Evolutionary conservation across 306 rosid species (phyloP), one percentile per base, ranked within the genome.

Genomic region (Dryas drummondii): DNA sequence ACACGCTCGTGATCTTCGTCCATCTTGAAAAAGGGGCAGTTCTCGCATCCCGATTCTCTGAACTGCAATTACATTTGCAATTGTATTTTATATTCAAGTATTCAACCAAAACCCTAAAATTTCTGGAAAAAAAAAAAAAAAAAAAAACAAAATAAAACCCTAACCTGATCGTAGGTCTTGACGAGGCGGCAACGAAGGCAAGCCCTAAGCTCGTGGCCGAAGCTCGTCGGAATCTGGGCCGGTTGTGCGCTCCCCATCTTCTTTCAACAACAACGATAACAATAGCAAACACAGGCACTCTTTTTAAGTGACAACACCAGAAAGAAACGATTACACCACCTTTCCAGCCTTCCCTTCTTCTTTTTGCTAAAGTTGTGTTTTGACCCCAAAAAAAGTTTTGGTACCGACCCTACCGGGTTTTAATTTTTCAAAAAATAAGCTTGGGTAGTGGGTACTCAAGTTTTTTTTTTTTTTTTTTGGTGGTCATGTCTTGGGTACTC

Each of bases 151-250:
- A 37, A 41, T 17, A 8, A 7, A 32, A 22, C 40, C n/a, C 54
- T 9, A 9, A 93, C 98, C 98, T 94, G 98, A 74, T 94, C 98
- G 45, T 91, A 94, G 83, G 98, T 94, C 89, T 94, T 94, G 81
- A 91, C 93, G 44, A 94, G 98, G 73, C 97, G 97, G 75, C 98
- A 94, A 53, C 98, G 97, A 69, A 94, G 98, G 79, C 98, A 94
- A 78, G 98, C 97, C 74, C 96, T 78, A 65, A 94, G 87, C 79
- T 91, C 97, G 73, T 94, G 91, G 63, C 98, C 98, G 60, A 90
- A 91, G 83, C 91, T 94, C 10, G 93, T 91, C 55, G 97, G 98
- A 72, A 94, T 94, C 80, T 94, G 97, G 58, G 97, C 98, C 4
- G 94, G 93, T 12, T 57, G 27, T 1, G 76, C 79, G 66, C 53